phyloP scores from a whole-genome alignment of 78 protist species.

The Dictyostelium citrinum region DNA sequence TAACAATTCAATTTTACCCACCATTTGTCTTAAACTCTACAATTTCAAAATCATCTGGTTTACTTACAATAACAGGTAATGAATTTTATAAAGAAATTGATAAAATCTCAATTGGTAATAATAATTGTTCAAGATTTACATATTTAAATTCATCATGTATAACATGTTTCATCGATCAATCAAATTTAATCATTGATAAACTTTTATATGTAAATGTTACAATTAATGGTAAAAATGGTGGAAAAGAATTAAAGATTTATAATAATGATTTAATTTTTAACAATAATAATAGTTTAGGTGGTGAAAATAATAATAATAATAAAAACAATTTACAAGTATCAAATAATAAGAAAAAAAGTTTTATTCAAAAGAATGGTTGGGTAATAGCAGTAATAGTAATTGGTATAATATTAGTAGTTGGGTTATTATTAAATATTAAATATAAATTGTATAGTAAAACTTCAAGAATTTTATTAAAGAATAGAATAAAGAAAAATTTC shows the following conservation, averaged over 20 bases:
- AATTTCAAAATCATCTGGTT: neutral
- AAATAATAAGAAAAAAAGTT: neutral
- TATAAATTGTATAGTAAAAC: neutral
- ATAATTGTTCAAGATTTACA: neutral
- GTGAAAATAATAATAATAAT: neutral
- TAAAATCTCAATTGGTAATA: neutral
- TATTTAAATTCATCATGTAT: neutral
- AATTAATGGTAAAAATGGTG: neutral
- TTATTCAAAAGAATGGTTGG: neutral
- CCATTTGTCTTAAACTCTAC: neutral
- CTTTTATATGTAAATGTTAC: neutral
- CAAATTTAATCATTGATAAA: neutral
- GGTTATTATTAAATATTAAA: neutral
- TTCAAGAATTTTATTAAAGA: neutral
- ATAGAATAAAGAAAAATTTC: neutral
- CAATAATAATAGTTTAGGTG: neutral
- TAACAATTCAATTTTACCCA: neutral
- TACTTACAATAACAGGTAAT: neutral
- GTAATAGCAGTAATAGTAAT: neutral
- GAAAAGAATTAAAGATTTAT: neutral
- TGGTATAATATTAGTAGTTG: neutral
- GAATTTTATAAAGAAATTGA: neutral
- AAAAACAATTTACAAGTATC: neutral
- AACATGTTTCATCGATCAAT: neutral
- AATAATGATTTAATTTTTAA: neutral